Conservation (phyloP, 441 rosid species). For the Populus hybrid region DNA sequence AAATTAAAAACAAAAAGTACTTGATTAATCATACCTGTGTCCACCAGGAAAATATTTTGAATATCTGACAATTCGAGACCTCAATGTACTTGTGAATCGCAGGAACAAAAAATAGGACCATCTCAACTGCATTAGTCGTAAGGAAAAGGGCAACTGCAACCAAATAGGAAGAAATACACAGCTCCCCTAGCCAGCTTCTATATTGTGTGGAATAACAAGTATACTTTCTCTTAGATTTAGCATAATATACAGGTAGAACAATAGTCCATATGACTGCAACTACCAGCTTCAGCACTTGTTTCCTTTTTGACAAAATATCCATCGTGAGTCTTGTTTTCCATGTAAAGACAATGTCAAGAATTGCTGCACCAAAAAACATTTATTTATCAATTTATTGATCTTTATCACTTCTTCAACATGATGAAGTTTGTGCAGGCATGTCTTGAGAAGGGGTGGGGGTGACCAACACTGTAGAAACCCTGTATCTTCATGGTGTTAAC, state of each 20-base stretch:
- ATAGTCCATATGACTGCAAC: conserved; percentile 78
- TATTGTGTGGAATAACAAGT: conserved; percentile 64
- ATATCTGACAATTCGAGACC: conserved; percentile 63
- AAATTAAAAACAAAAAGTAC: conserved; percentile 9
- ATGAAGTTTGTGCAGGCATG: neutral
- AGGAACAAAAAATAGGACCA: conserved; percentile 90
- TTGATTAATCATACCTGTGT: conserved; percentile 53
- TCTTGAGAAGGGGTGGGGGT: neutral
- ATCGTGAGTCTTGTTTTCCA: conserved; percentile 80
- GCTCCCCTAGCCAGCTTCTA: conserved; percentile 77
- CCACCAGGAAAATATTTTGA: conserved; percentile 73
- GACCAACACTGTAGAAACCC: neutral
- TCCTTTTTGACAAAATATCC: conserved; percentile 60
- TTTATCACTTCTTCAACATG: neutral
- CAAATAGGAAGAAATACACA: conserved; percentile 87
- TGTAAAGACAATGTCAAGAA: conserved; percentile 76
- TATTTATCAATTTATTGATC: neutral
- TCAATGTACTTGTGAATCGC: conserved; percentile 77
- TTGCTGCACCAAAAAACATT: conserved; percentile 49
- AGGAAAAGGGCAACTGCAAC: conserved; percentile 75
- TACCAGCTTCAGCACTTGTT: conserved; percentile 65
- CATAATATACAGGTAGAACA: conserved; percentile 74
- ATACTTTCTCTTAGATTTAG: conserved; percentile 75
- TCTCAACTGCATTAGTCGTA: conserved; percentile 66
- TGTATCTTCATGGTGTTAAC: neutral